These are phyloP conservation scores for Sindora glabra DNA, from an alignment of 306 rosid genomes.

Conservation along the genomic window DNA sequence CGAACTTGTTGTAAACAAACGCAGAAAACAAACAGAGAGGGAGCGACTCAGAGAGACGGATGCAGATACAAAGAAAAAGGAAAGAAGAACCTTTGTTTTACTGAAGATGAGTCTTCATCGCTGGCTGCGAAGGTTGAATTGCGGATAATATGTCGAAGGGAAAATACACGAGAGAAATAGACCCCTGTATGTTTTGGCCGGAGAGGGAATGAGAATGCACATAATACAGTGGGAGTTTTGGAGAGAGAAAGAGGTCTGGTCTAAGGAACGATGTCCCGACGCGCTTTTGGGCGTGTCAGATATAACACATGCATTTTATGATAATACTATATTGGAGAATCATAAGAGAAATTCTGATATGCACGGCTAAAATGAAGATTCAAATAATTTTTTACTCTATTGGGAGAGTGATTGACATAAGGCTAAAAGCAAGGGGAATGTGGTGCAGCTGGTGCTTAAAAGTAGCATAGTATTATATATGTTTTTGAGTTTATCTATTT, in stretches of 20 bases:
- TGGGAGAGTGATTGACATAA: no score
- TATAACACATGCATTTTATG: no score
- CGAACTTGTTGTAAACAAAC: no score
- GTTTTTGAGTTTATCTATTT: no score
- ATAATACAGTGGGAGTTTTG: neutral
- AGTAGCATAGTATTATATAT: no score
- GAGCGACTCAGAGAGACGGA: neutral
- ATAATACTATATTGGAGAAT: no score
- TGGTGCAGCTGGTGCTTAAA: no score
- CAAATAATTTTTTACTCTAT: no score
- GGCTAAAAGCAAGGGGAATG: no score
- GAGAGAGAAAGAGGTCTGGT: conserved; percentile 29
- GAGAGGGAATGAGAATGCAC: neutral
- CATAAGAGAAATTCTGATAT: no score
- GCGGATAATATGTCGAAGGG: conserved; percentile 15
- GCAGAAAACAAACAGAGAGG: neutral
- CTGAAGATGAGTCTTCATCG: conserved; percentile 50
- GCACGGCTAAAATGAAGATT: no score
- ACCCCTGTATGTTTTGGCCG: neutral
- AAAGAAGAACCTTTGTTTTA: conserved; percentile 42
- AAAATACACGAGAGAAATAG: neutral
- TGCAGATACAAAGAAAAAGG: neutral
- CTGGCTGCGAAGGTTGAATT: conserved; percentile 53
- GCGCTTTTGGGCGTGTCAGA: conserved; percentile 20
- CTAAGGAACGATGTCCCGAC: conserved; percentile 26